These are phyloP conservation scores for Psilocybe tampanensis DNA, from an alignment of 768 basidiomycete species.

Conservation along the genomic window DNA sequence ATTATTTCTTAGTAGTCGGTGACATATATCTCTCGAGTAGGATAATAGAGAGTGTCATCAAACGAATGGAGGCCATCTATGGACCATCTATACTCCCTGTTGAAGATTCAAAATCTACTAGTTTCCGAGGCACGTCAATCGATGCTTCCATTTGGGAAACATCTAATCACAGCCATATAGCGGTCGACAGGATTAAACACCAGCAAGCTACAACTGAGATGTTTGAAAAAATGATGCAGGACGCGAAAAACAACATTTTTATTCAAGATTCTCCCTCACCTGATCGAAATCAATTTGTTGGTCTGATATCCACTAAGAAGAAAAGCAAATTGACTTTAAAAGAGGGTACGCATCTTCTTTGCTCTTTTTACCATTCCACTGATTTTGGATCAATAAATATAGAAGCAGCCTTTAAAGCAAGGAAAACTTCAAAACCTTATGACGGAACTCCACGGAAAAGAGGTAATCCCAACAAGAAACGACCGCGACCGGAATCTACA, in stretches of 20 bases:
- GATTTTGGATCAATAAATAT: too few relatives aligned
- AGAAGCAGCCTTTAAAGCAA: constrained; percentile 5
- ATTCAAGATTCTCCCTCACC: not conserved
- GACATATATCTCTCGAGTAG: constrained; percentile 21
- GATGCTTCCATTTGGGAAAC: not conserved
- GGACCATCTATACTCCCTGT: constrained; percentile 18
- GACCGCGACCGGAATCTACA: not conserved
- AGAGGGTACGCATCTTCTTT: constrained; percentile 6
- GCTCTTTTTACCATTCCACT: not conserved
- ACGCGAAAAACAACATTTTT: constrained; percentile 1
- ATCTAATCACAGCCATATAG: not conserved
- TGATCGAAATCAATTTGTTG: not conserved
- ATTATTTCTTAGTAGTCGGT: constrained; percentile 7
- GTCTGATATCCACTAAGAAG: not conserved
- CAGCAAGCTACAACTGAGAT: constrained; percentile 3
- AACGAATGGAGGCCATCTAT: constrained; percentile 29
- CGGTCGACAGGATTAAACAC: constrained; percentile 18
- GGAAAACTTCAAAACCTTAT: not conserved
- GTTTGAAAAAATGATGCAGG: constrained; percentile 3
- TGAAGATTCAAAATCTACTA: constrained; percentile 19
- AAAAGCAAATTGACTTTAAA: not conserved
- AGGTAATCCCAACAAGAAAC: not conserved
- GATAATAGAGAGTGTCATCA: constrained; percentile 29
- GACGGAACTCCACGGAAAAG: not conserved
- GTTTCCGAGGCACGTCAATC: constrained; percentile 17